Conservation (phyloP, 2,329 filamentous ascomycete species). For the Colletotrichum shisoi region DNA sequence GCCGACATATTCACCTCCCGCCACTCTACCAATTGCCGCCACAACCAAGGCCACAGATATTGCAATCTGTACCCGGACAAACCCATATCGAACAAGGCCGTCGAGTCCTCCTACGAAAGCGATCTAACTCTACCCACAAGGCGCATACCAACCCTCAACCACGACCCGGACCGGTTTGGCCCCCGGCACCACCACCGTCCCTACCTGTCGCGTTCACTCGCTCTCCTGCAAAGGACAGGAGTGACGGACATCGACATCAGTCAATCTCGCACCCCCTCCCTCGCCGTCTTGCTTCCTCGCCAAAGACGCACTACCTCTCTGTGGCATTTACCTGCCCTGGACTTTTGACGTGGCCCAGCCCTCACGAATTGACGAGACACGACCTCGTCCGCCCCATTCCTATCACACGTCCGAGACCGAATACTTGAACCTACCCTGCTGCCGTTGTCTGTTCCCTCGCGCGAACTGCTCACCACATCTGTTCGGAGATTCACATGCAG, state of each 20-base stretch:
- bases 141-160: not conserved
- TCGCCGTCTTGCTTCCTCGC: constrained; percentile 1
- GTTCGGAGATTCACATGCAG: not conserved
- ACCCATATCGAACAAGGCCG: not conserved
- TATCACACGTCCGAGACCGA: constrained; percentile 24
- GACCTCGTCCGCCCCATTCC: constrained; percentile 28
- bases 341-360: constrained; percentile 15
- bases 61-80: not conserved
- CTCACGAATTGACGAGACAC: constrained; percentile 30
- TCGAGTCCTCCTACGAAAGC: constrained; percentile 3
- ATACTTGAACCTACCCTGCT: constrained; percentile 29
- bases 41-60: not conserved
- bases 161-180: not conserved
- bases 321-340: constrained; percentile 30
- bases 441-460: constrained; percentile 10
- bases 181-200: not conserved
- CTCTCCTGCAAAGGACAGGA: not conserved
- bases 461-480: constrained; percentile 1
- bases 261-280: not conserved
- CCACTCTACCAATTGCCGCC: not conserved
- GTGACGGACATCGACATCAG: not conserved
- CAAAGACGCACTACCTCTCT: constrained; percentile 1
- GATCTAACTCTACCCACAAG: not conserved
- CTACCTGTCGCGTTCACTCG: not conserved
- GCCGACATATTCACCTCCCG: constrained; percentile 27